Evolutionary conservation across 2,329 filamentous ascomycete genomes (phyloP), one percentile per base, ranked within the genome.

Genomic region (Curvularia sp.): DNA sequence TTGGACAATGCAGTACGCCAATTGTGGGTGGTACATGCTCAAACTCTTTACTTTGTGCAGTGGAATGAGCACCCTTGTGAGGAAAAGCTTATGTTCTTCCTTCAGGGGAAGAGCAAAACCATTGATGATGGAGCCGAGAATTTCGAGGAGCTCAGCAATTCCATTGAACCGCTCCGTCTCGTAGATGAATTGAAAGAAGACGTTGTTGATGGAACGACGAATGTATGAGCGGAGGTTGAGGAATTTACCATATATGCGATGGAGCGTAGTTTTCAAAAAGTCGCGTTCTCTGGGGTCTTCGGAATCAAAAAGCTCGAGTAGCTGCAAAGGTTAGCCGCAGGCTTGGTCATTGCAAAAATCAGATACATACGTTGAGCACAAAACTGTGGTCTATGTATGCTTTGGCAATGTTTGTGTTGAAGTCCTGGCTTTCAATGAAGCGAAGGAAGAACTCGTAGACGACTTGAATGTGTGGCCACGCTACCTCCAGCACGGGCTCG

Each of bases 381-480:
- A 99, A 99, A 77, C 92, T 91, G 78, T 99, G 95, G 75, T 99
- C 95, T 77, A 99, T 99, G 78, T 97, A 97, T 61, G 93, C 91
- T 81, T 99, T 99, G 68, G 95, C 95, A 72, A 97, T 97, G 80
- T 99, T 99, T 68, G 95, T 99, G 82, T 98, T 99, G 85, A 99
- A 99, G 78, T 99, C 95, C 77, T 97, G 95, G 79, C 95, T 98
- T 79, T 99, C 95, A 69, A 99, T 99, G 80, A 99, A 99, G 59
- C 95, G 87, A 62, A 99, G 83, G 83, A 99, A 99, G 83, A 99
- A 99, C 79, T 99, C 95, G 79, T 99, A 99, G 39, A 99, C 95
- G 55, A 99, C 95, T 80, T 99, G 95, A 60, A 99, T 99, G 77
- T 99, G 95, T 7, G 95, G 95, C 95, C 95, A 99, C 5, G 95